These are phyloP conservation scores for Pseudopediastrum boryanum DNA, from an alignment of 139 green algal species.

Conservation along the genomic window DNA sequence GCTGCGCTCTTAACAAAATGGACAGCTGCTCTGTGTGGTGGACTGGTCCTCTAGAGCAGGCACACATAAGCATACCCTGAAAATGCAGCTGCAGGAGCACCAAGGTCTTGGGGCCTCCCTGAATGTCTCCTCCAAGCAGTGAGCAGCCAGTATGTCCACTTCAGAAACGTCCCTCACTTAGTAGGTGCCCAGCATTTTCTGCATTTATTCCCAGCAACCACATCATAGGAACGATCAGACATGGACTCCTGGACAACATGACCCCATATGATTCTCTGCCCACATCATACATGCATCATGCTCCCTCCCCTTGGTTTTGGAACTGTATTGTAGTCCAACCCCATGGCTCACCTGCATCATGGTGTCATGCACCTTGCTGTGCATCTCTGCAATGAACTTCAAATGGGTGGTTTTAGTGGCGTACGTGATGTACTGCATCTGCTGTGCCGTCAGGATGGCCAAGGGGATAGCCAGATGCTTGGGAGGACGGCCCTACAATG, in stretches of 20 bases:
- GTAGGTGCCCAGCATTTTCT: neutral
- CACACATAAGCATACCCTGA: too few species aligned
- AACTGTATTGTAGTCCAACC: neutral
- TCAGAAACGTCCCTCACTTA: too few species aligned
- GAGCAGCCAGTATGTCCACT: too few species aligned
- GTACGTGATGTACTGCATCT: constrained; percentile 69
- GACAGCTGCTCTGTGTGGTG: neutral
- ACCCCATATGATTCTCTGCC: neutral
- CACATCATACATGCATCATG: neutral
- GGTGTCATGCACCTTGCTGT: constrained; percentile 80
- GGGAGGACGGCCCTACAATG: neutral
- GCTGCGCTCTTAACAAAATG: too few species aligned
- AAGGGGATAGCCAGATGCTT: constrained; percentile 76
- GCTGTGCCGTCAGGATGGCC: constrained; percentile 79
- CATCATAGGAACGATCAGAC: neutral
- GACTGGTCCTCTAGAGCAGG: neutral
- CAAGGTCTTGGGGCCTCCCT: too few species aligned
- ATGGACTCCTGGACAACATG: neutral
- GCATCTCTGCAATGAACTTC: constrained; percentile 84
- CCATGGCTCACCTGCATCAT: constrained; percentile 22
- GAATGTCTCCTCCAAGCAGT: too few species aligned
- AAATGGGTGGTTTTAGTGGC: constrained; percentile 68
- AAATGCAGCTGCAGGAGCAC: too few species aligned
- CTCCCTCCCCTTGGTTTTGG: neutral
- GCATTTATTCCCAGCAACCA: neutral